Conservation (phyloP, 2,329 filamentous ascomycete species). For the Septoria linicola region DNA sequence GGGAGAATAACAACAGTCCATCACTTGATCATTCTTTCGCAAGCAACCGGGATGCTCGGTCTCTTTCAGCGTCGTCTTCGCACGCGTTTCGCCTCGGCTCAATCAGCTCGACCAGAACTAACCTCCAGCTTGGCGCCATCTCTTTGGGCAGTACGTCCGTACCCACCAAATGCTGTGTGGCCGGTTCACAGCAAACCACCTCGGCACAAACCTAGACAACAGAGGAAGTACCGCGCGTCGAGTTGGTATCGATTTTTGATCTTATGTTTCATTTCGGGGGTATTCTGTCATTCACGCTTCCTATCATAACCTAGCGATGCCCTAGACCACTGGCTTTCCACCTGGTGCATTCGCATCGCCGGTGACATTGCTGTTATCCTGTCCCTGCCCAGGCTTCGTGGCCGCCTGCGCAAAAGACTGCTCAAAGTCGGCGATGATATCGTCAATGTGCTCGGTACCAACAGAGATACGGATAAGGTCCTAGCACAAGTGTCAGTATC, state of each 20-base stretch:
- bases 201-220: background rate
- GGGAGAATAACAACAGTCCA: background rate
- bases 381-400: conserved; percentile 42
- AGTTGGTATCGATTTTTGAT: too few species aligned
- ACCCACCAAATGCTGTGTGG: too few species aligned
- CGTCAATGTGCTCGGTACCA: conserved; percentile 93
- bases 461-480: conserved; percentile 94
- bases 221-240: too few species aligned
- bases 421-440: conserved; percentile 93
- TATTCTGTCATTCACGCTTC: conserved; percentile 6
- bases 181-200: background rate
- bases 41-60: background rate
- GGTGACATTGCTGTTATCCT: conserved; percentile 26
- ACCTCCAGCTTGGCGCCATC: background rate
- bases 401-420: conserved; percentile 71
- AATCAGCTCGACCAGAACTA: too few species aligned
- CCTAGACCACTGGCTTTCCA: conserved; percentile 22
- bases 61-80: background rate
- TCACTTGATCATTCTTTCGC: conserved; percentile 7
- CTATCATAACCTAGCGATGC: background rate
- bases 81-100: too few species aligned
- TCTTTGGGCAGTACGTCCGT: too few species aligned
- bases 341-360: conserved; percentile 29
- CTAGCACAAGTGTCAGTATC: conserved; percentile 43
- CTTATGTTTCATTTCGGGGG: background rate